These are phyloP conservation scores for Chlamydomonas urium DNA, from an alignment of 139 green algal genomes.

Conservation along the genomic window DNA sequence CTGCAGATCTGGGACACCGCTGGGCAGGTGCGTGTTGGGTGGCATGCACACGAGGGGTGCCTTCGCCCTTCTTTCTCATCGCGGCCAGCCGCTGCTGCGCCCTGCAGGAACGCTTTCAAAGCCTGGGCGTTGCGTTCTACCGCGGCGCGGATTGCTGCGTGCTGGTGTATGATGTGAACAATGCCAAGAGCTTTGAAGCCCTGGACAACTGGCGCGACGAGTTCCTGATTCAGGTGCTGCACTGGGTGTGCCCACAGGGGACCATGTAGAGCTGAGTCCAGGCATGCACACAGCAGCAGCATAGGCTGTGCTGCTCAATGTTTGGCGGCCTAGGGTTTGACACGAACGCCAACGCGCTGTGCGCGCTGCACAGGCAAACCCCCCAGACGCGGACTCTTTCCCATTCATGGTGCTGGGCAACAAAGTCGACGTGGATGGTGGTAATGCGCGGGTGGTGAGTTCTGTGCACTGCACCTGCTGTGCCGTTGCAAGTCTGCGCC, in stretches of 20 bases:
- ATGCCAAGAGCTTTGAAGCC: conserved; percentile 92
- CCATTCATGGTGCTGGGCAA: conserved; percentile 98
- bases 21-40: conserved; percentile 76
- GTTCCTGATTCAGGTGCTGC: conserved; percentile 95
- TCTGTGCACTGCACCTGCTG: too few relatives aligned
- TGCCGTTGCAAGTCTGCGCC: too few relatives aligned
- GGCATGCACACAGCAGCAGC: too few relatives aligned
- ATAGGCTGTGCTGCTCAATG: too few relatives aligned
- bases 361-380: conserved; percentile 56
- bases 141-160: conserved; percentile 97
- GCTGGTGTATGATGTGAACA: conserved; percentile 97
- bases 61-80: too few relatives aligned
- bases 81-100: too few relatives aligned
- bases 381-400: conserved; percentile 88
- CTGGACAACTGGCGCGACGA: conserved; percentile 98
- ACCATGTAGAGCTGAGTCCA: too few relatives aligned
- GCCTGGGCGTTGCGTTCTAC: conserved; percentile 96
- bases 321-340: too few relatives aligned
- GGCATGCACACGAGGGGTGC: too few relatives aligned
- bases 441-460: conserved; percentile 68
- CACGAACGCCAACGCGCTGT: too few relatives aligned
- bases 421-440: conserved; percentile 94
- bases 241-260: too few relatives aligned
- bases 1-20: conserved; percentile 99
- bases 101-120: conserved; percentile 94